Conservation (phyloP, 768 basidiomycete genomes). For the Auricularia sp. region DNA sequence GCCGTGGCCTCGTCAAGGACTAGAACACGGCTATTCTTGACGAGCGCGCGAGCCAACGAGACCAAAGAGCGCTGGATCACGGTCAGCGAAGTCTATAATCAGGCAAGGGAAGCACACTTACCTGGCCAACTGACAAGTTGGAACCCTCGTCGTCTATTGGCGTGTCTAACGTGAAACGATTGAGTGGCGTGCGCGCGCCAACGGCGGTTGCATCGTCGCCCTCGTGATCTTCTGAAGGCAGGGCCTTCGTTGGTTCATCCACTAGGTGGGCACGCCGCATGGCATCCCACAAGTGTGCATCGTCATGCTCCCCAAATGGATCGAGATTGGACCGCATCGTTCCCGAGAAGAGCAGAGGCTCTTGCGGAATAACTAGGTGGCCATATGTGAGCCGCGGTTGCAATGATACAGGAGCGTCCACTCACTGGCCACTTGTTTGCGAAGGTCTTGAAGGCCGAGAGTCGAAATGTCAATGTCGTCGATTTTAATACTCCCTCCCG, state of each 20-base stretch:
- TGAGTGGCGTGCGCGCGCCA: slow-evolving; percentile 9
- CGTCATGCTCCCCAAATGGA: slow-evolving; percentile 53
- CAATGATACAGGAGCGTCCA: slow-evolving; percentile 7
- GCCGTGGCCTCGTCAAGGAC: slow-evolving; percentile 31
- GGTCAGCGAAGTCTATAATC: slow-evolving; percentile 9
- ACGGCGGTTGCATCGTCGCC: slow-evolving; percentile 10
- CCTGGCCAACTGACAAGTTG: slow-evolving; percentile 25
- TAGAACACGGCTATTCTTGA: slow-evolving; percentile 42
- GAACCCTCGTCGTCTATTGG: slow-evolving; percentile 32
- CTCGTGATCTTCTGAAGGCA: slow-evolving; percentile 17
- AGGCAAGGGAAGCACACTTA: slow-evolving; percentile 4
- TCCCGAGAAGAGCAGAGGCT: slow-evolving; percentile 52
- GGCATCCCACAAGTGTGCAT: slow-evolving; percentile 62
- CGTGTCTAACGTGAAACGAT: slow-evolving; percentile 31
- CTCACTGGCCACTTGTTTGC: slow-evolving; percentile 40
- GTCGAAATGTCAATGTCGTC: slow-evolving; percentile 64
- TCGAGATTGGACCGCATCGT: slow-evolving; percentile 33
- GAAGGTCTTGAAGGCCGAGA: slow-evolving; percentile 56
- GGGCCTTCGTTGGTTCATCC: slow-evolving; percentile 18
- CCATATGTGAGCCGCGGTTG: neutral
- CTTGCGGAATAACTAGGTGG: slow-evolving; percentile 52
- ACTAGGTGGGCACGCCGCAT: slow-evolving; percentile 50
- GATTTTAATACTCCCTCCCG: slow-evolving; percentile 48
- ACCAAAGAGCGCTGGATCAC: slow-evolving; percentile 31
- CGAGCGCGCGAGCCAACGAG: slow-evolving; percentile 42